Base-by-base conservation (phyloP, 441 rosid species). In the Mallotus repandus region DNA sequence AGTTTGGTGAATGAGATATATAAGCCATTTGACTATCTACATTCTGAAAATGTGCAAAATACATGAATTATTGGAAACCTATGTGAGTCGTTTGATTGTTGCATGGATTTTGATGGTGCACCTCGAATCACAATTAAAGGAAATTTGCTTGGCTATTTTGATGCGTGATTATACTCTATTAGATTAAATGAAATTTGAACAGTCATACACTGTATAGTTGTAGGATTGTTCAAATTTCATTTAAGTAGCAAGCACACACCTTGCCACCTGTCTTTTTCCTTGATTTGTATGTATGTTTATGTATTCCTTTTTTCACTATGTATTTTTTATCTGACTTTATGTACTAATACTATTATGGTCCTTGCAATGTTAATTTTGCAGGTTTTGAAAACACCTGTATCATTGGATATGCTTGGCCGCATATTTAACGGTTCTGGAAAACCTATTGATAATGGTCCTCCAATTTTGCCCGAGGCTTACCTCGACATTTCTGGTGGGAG, bases 381-480 rank as follows among this genome's bases (percentile, higher is more conserved):
- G 99, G 99, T 96, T 60, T 70, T 96, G 83, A 96, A 96, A 78
- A 91, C 99, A 38, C 99, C 98, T 15, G 98, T 96, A 29, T 93
- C 99, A 29, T 41, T 86, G 86, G 99, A 96, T 86, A 96, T 96
- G 99, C 98, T 96, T 81, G 99, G 99, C 14, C 97, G 98, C 75
- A 94, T 96, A 48, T 96, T 96, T 69, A 96, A 96, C 81, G 99
- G 99, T 75, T 96, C 99, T 71, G 98, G 99, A 55, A 96, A 93
- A 82, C 98, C 99, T 71, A 96, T 96, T 77, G 99, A 96, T 80
- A 96, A 96, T 81, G 99, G 99, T 53, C 99, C 99, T 62, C 95
- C 95, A 62, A 96, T 96, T 70, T 82, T 96, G 80, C 99, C 98
- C 0, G 99, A 96, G 87, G 98, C 98, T 22, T 96, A 94, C 84